Percentiles rank a stretch among this genome's conserved stretches.
These are phyloP conservation scores for Phoenix dactylifera DNA, from an alignment of 176 grass and related monocot genomes.

Conservation along the genomic window DNA sequence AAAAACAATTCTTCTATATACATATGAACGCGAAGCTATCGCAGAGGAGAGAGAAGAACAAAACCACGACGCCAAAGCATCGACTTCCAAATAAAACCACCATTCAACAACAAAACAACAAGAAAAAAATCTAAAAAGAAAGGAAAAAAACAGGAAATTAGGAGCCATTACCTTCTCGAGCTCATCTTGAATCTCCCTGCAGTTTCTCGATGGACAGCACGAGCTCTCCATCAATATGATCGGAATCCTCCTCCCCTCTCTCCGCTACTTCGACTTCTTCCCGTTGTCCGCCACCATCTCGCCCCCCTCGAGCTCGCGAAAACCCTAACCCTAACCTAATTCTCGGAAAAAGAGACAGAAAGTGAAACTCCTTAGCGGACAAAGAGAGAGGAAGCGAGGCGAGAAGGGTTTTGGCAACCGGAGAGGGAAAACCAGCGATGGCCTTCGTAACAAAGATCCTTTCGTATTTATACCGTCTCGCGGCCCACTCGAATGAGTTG, in stretches of 20 bases:
- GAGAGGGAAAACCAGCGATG: too few relatives aligned
- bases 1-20: too few relatives aligned
- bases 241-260: constrained; percentile 5
- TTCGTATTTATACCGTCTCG: constrained; percentile 1
- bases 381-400: neutral
- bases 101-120: too few relatives aligned
- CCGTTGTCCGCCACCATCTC: constrained; percentile 20
- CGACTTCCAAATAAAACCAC: too few relatives aligned
- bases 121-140: too few relatives aligned
- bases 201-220: constrained; percentile 26
- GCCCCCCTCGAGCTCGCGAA: neutral
- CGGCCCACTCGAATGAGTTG: neutral
- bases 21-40: too few relatives aligned
- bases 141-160: too few relatives aligned
- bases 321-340: constrained; percentile 5
- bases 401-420: too few relatives aligned
- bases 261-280: constrained; percentile 27
- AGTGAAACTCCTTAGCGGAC: neutral
- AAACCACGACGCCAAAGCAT: too few relatives aligned
- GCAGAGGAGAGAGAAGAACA: too few relatives aligned
- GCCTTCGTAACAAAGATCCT: neutral
- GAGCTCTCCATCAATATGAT: constrained; percentile 21
- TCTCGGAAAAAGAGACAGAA: too few relatives aligned
- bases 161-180: constrained; percentile 16
- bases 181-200: constrained; percentile 29